Percentiles rank a stretch among this genome's conserved stretches.
Evolutionary conservation across 345 rosid genomes (phyloP).

Genomic region (Leavenworthia alabamica): DNA sequence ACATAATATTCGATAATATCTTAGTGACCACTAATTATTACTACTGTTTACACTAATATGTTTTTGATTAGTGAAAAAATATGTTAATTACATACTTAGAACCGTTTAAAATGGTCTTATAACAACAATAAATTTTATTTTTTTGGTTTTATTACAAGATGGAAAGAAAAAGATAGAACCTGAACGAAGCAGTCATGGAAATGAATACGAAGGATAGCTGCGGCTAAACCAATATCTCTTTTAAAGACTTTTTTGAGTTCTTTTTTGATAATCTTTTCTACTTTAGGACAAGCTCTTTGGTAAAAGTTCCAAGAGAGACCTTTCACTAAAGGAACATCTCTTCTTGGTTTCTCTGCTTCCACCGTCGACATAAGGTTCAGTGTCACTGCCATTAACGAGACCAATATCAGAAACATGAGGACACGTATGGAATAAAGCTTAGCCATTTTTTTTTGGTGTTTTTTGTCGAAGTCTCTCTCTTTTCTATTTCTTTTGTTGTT

Average conservation of each 20-base stretch:
- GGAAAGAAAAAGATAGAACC: slow-evolving; percentile 35
- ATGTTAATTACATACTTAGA: no score
- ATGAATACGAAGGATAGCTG: slow-evolving; percentile 84
- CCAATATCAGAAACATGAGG: slow-evolving; percentile 17
- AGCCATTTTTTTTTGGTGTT: slow-evolving; percentile 10
- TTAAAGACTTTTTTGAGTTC: slow-evolving; percentile 57
- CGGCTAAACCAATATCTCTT: slow-evolving; percentile 75
- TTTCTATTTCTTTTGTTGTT: slow-evolving; percentile 14
- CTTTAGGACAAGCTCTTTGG: slow-evolving; percentile 53
- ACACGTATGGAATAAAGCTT: slow-evolving; percentile 7
- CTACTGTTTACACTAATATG: no score
- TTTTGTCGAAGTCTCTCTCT: not conserved
- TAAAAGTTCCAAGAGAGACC: slow-evolving; percentile 76
- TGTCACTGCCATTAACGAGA: slow-evolving; percentile 23
- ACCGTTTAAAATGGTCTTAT: no score
- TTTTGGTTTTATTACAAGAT: not conserved
- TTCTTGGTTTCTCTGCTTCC: slow-evolving; percentile 23
- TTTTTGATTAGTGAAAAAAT: no score
- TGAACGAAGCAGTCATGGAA: slow-evolving; percentile 95
- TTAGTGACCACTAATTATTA: no score
- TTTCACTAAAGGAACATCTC: slow-evolving; percentile 32
- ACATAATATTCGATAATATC: no score
- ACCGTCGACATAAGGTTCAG: slow-evolving; percentile 11
- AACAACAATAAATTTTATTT: no score
- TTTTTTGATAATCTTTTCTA: slow-evolving; percentile 47